These are phyloP conservation scores for Sequoiadendron giganteum DNA, from an alignment of 75 land plant genomes.

Conservation along the genomic window DNA sequence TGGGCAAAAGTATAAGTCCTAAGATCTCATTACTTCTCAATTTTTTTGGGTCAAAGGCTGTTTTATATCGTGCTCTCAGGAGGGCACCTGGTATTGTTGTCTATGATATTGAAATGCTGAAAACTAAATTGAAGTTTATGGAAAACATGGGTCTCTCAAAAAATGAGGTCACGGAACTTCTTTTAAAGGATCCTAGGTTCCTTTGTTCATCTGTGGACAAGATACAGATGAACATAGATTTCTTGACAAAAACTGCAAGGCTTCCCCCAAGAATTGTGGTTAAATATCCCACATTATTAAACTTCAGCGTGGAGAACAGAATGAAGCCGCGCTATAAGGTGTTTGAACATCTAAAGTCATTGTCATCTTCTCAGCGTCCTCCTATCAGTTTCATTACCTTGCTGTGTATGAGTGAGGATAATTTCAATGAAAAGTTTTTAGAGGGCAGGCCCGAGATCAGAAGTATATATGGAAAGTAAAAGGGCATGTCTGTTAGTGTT, in stretches of 20 bases:
- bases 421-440: neutral
- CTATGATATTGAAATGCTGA: neutral
- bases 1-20: neutral
- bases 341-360: neutral
- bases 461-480: too few relatives aligned
- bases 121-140: neutral
- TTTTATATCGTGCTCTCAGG: neutral
- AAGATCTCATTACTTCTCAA: neutral
- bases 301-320: neutral
- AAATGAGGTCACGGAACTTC: neutral
- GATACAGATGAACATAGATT: slow-evolving; percentile 2
- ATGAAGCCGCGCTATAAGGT: neutral
- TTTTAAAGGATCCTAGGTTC: neutral
- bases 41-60: neutral
- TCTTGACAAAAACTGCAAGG: neutral
- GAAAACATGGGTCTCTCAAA: neutral
- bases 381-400: neutral
- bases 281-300: neutral
- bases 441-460: neutral
- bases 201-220: neutral
- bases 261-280: neutral
- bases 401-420: neutral
- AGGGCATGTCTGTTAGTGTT: neutral
- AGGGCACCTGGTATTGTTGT: neutral
- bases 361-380: neutral